Evolutionary conservation across 2,329 filamentous ascomycete species (phyloP), one percentile per base, ranked within the genome.

Genomic region (Epichloe glyceriae): DNA sequence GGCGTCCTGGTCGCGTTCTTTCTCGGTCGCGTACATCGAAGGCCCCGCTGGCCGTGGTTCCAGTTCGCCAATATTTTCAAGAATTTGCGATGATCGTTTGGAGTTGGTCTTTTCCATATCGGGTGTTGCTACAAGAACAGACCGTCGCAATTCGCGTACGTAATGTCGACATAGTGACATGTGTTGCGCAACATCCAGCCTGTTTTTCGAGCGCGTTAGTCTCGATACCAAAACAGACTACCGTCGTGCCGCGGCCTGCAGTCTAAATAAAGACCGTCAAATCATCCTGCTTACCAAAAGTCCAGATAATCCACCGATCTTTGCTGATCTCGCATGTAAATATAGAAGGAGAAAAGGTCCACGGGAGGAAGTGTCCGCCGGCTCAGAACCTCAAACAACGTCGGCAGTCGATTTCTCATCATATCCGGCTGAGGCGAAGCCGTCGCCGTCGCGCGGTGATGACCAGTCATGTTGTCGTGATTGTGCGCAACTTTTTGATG

Each of bases 281-380:
- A 22, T n/a, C 4, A n/a, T 33, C 15, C 14, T 15, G 65, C 80
- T 52, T 73, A 97, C 93, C 94, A 98, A 69, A 98, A 98, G 66
- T 98, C 93, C 41, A 98, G 74, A 62, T 98, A 98, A 64, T 98
- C 93, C 12, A 98, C 93, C 7, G 91, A 96, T 66, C 90, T 83
- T 69, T 98, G 93, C 70, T 96, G 90, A 67, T 98, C 94, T 62
- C 93, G 82, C 93, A 98, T 98, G 71, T 95, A 98, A 61, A 98
- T 98, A 71, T 98, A 98, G 73, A 98, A 98, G 2, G 90, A 96
- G 69, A 95, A 98, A 11, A 98, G 76, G 64, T 98, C 94, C 52
- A 98, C 91, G 0, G 93, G 93, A 46, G 94, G 88, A 19, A 94
- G 77, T n/a, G 93, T 98, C 56, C 89, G 83, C 58, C 94, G 83